These are phyloP conservation scores for Atkinsonella texensis DNA, from an alignment of 2,329 filamentous ascomycete species.

Conservation along the genomic window DNA sequence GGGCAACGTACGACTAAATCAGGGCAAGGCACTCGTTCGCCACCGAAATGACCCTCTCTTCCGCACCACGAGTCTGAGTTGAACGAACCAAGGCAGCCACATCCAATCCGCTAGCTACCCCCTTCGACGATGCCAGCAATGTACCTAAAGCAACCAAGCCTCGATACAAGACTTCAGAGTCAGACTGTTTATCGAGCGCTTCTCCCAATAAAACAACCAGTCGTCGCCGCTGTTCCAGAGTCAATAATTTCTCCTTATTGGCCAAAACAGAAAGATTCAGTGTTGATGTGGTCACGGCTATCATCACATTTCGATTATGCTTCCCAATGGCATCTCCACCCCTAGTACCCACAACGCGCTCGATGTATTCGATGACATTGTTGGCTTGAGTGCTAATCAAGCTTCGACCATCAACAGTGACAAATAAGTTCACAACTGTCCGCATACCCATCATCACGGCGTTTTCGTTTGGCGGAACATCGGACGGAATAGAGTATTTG, in stretches of 20 bases:
- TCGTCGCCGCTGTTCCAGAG: slow-evolving; percentile 19
- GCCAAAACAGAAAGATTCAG: slow-evolving; percentile 78
- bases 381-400: slow-evolving; percentile 48
- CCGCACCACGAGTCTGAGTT: slow-evolving; percentile 31
- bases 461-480: slow-evolving; percentile 56
- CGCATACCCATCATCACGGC: slow-evolving; percentile 80
- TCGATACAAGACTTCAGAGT: slow-evolving; percentile 75
- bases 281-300: slow-evolving; percentile 69
- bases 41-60: slow-evolving; percentile 35
- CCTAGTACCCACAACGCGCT: slow-evolving; percentile 43
- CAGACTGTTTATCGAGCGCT: slow-evolving; percentile 53
- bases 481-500: slow-evolving; percentile 28
- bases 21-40: slow-evolving; percentile 30
- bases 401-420: slow-evolving; percentile 56
- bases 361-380: slow-evolving; percentile 49
- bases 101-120: slow-evolving; percentile 29
- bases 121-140: slow-evolving; percentile 39
- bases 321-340: slow-evolving; percentile 36
- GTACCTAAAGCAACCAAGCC: slow-evolving; percentile 76
- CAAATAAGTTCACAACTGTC: slow-evolving; percentile 73
- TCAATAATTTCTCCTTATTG: slow-evolving; percentile 28
- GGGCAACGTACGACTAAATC: not conserved
- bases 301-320: slow-evolving; percentile 65
- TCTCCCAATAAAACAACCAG: slow-evolving; percentile 50
- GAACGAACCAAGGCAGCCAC: slow-evolving; percentile 28